Percentiles rank a stretch among this genome's conserved stretches.
Conservation (phyloP, 345 rosid species). For the Citrus medica region DNA sequence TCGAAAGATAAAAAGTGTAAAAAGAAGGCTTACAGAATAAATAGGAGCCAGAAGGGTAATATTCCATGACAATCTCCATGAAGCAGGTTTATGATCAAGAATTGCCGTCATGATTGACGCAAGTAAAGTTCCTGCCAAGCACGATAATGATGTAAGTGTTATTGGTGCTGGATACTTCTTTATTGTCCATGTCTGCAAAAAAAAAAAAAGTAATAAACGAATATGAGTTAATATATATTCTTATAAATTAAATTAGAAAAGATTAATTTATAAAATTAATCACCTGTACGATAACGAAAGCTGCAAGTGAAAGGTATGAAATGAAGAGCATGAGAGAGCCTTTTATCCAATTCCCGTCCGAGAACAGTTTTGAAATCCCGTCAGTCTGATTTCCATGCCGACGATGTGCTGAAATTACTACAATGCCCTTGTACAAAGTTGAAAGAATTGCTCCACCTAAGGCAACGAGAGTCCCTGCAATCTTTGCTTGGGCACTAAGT, state of each 20-base stretch:
- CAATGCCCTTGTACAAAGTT: neutral
- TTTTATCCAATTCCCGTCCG: neutral
- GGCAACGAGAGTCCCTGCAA: neutral
- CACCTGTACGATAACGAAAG: neutral
- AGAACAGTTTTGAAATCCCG: neutral
- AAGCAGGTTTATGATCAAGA: slow-evolving; percentile 5
- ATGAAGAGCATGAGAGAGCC: slow-evolving; percentile 1
- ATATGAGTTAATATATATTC: neutral
- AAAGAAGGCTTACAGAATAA: slow-evolving; percentile 1
- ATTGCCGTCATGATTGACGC: slow-evolving; percentile 6
- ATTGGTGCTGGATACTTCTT: slow-evolving; percentile 12
- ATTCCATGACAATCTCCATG: slow-evolving; percentile 5
- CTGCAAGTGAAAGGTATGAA: neutral
- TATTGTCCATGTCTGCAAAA: neutral
- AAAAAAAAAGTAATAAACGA: neutral
- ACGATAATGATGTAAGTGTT: neutral
- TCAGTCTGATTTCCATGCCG: neutral
- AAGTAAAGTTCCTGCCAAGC: slow-evolving; percentile 4
- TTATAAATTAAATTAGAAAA: too few species aligned
- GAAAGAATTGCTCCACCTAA: neutral
- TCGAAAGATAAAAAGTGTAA: neutral
- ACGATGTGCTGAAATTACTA: neutral
- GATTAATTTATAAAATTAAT: neutral
- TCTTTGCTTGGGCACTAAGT: neutral
- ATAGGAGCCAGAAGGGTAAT: slow-evolving; percentile 13